Evolutionary conservation across 306 rosid species (phyloP).

Genomic region (Lathyrus sativus): DNA sequence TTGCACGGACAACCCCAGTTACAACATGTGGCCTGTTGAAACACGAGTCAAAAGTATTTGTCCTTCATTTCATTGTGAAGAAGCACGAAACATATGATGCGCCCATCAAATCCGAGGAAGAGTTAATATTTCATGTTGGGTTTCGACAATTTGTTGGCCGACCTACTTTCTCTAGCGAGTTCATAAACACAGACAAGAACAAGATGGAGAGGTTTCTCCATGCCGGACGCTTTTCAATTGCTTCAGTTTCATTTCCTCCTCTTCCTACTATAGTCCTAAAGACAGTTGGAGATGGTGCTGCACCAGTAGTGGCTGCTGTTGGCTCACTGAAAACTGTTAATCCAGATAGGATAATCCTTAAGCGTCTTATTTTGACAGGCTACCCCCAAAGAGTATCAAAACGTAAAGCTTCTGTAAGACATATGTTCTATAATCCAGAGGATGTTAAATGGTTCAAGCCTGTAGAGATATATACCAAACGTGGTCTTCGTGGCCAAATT

Average conservation of each 20-base stretch:
- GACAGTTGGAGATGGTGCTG: too few relatives aligned
- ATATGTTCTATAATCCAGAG: slow-evolving; percentile 90
- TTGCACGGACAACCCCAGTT: slow-evolving; percentile 53
- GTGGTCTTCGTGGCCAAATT: slow-evolving; percentile 89
- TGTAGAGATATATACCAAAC: slow-evolving; percentile 80
- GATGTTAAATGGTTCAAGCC: slow-evolving; percentile 99
- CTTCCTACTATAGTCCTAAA: too few relatives aligned
- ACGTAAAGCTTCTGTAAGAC: slow-evolving; percentile 76
- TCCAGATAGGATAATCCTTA: too few relatives aligned
- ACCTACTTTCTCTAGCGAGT: slow-evolving; percentile 83
- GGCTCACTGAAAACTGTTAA: too few relatives aligned
- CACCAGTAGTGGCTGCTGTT: too few relatives aligned
- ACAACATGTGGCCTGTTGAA: slow-evolving; percentile 85
- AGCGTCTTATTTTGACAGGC: too few relatives aligned
- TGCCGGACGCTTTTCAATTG: slow-evolving; percentile 82
- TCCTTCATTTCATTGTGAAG: slow-evolving; percentile 94
- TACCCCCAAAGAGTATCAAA: slow-evolving; percentile 94
- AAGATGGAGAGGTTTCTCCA: slow-evolving; percentile 99
- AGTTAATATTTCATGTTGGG: slow-evolving; percentile 85
- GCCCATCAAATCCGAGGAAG: slow-evolving; percentile 89
- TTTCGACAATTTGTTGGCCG: slow-evolving; percentile 95
- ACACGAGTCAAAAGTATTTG: slow-evolving; percentile 94
- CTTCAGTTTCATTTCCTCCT: slow-evolving; percentile 85
- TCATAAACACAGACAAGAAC: slow-evolving; percentile 81
- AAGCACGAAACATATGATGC: slow-evolving; percentile 71